phyloP scores from a whole-genome alignment of 192 early-diverging fungal species.

The Mortierella antarctica region DNA sequence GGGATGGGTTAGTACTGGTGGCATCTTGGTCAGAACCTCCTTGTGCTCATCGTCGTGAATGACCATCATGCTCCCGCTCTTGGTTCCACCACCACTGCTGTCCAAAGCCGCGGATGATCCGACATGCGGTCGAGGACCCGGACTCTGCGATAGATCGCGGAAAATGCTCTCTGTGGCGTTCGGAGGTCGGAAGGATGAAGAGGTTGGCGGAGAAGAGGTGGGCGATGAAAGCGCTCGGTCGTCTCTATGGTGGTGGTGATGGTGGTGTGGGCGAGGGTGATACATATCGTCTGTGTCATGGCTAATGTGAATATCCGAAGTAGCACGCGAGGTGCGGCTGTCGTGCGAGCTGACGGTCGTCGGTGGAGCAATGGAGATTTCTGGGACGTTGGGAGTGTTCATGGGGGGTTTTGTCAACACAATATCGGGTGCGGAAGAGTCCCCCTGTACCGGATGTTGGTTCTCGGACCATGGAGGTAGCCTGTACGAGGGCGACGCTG shows the following conservation, averaged over 20 bases:
- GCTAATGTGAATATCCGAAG: background rate
- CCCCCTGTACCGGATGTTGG: background rate
- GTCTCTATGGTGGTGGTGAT: background rate
- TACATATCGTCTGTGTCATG: background rate
- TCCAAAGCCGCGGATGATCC: background rate
- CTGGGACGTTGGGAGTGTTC: background rate
- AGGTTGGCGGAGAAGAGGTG: background rate
- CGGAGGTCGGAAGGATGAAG: background rate
- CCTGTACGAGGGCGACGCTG: background rate
- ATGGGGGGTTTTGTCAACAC: background rate
- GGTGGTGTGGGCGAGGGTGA: background rate
- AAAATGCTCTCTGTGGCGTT: slow-evolving; percentile 37
- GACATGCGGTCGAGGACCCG: too few species aligned
- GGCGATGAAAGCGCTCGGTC: background rate
- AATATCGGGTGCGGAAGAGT: background rate
- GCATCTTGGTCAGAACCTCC: background rate
- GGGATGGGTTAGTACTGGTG: background rate
- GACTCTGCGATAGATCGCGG: background rate
- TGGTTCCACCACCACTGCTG: background rate
- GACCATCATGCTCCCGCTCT: background rate
- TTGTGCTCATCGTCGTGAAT: background rate
- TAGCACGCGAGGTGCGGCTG: background rate
- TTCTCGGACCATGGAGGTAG: too few species aligned
- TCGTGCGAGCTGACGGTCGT: slow-evolving; percentile 14
- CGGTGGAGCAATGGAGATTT: slow-evolving; percentile 30